Base-by-base conservation (phyloP, 2,329 filamentous ascomycete species). In the Paramyrothecium sp. region DNA sequence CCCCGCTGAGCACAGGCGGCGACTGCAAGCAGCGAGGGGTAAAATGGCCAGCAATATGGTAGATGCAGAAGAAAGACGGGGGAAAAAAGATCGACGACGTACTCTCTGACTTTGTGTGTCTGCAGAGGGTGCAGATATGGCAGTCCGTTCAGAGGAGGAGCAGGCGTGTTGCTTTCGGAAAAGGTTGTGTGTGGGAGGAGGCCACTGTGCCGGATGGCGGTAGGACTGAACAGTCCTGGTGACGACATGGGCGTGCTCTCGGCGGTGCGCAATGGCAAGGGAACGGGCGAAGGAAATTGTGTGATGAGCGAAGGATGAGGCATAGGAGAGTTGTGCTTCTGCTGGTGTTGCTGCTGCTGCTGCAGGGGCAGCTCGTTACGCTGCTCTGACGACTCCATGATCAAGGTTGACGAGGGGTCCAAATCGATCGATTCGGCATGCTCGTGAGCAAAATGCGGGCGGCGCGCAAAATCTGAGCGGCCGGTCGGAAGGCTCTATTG, bases 101-200 rank as follows among this genome's bases (percentile, higher is more conserved):
- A 91, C 88, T 92, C 90, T 83, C 89, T 82, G 53, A 92, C 89
- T 72, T 82, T 87, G 71, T 90, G 88, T 58, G 84, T 84, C 71
- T 92, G 89, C 56, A 90, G 74, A 34, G 89, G 88, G 66, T 92
- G 89, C 56, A 91, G 73, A 66, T 84, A 88, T 1, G 88, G 87
- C 65, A 84, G 88, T 57, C 78, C n/a, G n/a, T n/a, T n/a, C 77
- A 46, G 76, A 66, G 50, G 67, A 23, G 75, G 76, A 46, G 75
- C 77, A 41, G 84, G 82, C 5, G 83, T 82, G 23, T 80, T 79
- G 58, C 76, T 79, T 67, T 87, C 84, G 58, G 82, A 83, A 26
- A 77, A 67, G 26, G 81, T 76, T 30, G 78, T 74, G 23, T 65
- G 61, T 17, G 71, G 69, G 34, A 68, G 65, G 5, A 73, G 69